Evolutionary conservation across 2,329 filamentous ascomycete genomes (phyloP).

Genomic region (Aspergillus neotritici): DNA sequence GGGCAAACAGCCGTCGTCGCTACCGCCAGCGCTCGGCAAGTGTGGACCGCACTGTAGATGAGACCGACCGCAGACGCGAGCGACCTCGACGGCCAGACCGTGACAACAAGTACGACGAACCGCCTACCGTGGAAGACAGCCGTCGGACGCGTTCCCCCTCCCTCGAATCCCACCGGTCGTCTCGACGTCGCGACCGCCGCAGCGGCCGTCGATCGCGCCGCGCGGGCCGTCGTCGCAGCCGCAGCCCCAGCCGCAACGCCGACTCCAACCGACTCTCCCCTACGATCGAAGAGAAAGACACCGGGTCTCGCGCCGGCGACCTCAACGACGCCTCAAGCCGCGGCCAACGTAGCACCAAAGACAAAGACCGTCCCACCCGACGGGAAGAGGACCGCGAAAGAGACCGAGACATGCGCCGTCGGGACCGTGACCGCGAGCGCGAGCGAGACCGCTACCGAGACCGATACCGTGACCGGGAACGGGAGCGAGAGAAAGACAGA

Average conservation of each 20-base stretch:
- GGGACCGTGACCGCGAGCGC: conserved; percentile 42
- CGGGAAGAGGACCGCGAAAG: conserved; percentile 26
- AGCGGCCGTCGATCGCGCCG: conserved; percentile 43
- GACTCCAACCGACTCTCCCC: conserved; percentile 31
- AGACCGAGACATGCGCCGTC: conserved; percentile 16
- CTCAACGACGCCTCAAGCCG: conserved; percentile 21
- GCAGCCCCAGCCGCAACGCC: conserved; percentile 27
- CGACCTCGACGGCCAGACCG: conserved; percentile 23
- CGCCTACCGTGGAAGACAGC: conserved; percentile 29
- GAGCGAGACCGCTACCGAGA: conserved; percentile 30
- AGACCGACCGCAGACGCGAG: conserved; percentile 25
- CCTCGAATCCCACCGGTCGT: conserved; percentile 52
- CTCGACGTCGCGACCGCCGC: conserved; percentile 53
- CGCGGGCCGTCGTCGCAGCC: conserved; percentile 46
- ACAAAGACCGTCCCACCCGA: conserved; percentile 26
- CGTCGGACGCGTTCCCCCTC: conserved; percentile 62
- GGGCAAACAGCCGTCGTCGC: conserved; percentile 46
- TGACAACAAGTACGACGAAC: conserved; percentile 45
- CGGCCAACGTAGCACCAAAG: conserved; percentile 25
- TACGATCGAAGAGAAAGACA: conserved; percentile 18
- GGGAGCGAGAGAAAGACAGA: conserved; percentile 18
- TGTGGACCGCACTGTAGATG: conserved; percentile 31
- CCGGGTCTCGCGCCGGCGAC: conserved; percentile 17
- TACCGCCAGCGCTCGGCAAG: conserved; percentile 48
- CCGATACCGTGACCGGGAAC: conserved; percentile 29